A percentile compares a stretch with the other conserved stretches of the same genome.
phyloP scores from a whole-genome alignment of 768 basidiomycete species.

The Roridomyces roridus region DNA sequence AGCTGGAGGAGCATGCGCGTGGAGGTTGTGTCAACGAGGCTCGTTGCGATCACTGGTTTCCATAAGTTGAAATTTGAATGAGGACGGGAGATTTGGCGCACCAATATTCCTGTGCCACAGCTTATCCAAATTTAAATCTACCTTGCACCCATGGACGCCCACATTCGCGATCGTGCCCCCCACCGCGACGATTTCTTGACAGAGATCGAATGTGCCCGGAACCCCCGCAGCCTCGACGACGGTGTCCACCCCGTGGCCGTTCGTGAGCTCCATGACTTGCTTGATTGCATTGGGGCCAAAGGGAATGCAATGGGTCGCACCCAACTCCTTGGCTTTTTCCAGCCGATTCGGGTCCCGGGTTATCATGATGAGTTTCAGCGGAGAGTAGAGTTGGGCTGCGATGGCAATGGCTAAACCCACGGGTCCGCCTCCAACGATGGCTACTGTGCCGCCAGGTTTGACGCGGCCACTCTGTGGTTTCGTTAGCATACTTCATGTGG shows the following conservation, averaged over 20 bases:
- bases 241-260: slow-evolving; percentile 30
- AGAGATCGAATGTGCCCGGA: slow-evolving; percentile 29
- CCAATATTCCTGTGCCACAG: slow-evolving; percentile 32
- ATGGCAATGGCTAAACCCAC: slow-evolving; percentile 28
- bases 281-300: slow-evolving; percentile 23
- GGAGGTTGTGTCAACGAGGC: too few species aligned
- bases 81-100: too few species aligned
- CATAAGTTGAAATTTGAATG: too few species aligned
- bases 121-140: slow-evolving; percentile 28
- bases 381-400: slow-evolving; percentile 30
- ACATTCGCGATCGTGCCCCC: slow-evolving; percentile 33
- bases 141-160: slow-evolving; percentile 30
- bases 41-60: too few species aligned
- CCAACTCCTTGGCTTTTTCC: slow-evolving; percentile 19
- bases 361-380: slow-evolving; percentile 26
- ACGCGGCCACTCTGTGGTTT: slow-evolving; percentile 24
- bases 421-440: slow-evolving; percentile 30
- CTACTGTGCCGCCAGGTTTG: slow-evolving; percentile 27
- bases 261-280: slow-evolving; percentile 29
- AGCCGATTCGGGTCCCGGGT: slow-evolving; percentile 27
- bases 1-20: too few species aligned
- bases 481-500: neutral
- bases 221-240: slow-evolving; percentile 32
- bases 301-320: slow-evolving; percentile 28
- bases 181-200: slow-evolving; percentile 29